phyloP scores from a whole-genome alignment of 495 filamentous ascomycete species.

The Evansstolkia leycettana region DNA sequence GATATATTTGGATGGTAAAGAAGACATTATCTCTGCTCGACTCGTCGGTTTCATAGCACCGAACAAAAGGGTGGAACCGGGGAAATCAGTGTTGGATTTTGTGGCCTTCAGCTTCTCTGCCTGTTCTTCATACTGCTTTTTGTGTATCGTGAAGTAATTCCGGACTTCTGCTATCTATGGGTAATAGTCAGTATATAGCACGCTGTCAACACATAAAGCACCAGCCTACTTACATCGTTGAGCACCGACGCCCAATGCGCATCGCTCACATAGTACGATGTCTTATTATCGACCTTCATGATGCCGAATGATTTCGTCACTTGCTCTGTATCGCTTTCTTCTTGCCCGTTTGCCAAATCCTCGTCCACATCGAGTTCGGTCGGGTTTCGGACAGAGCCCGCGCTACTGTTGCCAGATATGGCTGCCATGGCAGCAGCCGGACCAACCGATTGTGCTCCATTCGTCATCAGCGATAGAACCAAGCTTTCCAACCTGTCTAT shows the following conservation, averaged over 20 bases:
- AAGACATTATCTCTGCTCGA: conserved; percentile 62
- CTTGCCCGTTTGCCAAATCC: conserved; percentile 35
- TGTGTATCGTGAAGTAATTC: conserved; percentile 67
- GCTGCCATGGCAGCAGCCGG: conserved; percentile 51
- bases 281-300: conserved; percentile 77
- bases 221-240: conserved; percentile 47
- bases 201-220: conserved; percentile 2
- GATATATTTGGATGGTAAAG: conserved; percentile 66
- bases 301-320: conserved; percentile 76
- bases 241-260: conserved; percentile 86
- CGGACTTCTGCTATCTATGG: conserved; percentile 81
- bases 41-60: conserved; percentile 52
- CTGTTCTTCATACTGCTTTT: conserved; percentile 56
- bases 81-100: conserved; percentile 42
- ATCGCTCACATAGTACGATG: conserved; percentile 76
- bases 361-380: conserved; percentile 46
- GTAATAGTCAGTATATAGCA: conserved; percentile 4
- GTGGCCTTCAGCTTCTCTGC: conserved; percentile 48
- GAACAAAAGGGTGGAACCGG: conserved; percentile 63
- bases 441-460: conserved; percentile 56
- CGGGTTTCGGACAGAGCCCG: conserved; percentile 29
- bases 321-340: conserved; percentile 80
- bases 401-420: conserved; percentile 48
- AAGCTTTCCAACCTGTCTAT: conserved; percentile 94
- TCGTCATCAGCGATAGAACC: conserved; percentile 92